Evolutionary conservation across 2,329 filamentous ascomycete species (phyloP).

Genomic region (Simplicillium aogashimaense): DNA sequence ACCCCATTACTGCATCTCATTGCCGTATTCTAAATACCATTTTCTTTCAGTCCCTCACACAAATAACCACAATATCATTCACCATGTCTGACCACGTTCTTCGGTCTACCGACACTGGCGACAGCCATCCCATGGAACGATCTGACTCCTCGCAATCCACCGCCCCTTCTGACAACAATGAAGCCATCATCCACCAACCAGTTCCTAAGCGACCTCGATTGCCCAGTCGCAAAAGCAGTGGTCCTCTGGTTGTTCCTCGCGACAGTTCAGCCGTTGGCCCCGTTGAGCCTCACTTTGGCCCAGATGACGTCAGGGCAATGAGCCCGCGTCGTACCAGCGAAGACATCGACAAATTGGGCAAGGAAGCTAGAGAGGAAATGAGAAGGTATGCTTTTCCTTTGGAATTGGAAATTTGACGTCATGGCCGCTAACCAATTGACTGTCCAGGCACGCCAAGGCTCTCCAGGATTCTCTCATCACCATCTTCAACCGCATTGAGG

Average conservation of each 20-base stretch:
- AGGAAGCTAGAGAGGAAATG: conserved; percentile 64
- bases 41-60: too few species aligned
- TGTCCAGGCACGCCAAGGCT: conserved; percentile 70
- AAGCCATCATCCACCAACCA: conserved; percentile 36
- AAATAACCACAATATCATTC: too few species aligned
- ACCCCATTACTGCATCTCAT: too few species aligned
- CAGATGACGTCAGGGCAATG: conserved; percentile 88
- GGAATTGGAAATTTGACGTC: background rate
- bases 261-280: conserved; percentile 66
- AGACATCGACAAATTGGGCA: conserved; percentile 78
- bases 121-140: conserved; percentile 22
- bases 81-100: too few species aligned
- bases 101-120: too few species aligned
- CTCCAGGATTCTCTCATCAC: conserved; percentile 83
- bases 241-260: conserved; percentile 72
- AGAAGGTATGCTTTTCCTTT: conserved; percentile 34
- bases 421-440: background rate
- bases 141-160: conserved; percentile 25
- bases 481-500: conserved; percentile 88
- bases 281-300: conserved; percentile 65
- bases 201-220: conserved; percentile 54
- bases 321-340: conserved; percentile 84
- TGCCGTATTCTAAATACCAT: too few species aligned
- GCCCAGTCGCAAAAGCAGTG: conserved; percentile 67
- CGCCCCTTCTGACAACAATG: conserved; percentile 23